A percentile compares a stretch with the other conserved stretches of the same genome.
phyloP scores from a whole-genome alignment of 2,329 filamentous ascomycete genomes.

The Fusarium compactum region DNA sequence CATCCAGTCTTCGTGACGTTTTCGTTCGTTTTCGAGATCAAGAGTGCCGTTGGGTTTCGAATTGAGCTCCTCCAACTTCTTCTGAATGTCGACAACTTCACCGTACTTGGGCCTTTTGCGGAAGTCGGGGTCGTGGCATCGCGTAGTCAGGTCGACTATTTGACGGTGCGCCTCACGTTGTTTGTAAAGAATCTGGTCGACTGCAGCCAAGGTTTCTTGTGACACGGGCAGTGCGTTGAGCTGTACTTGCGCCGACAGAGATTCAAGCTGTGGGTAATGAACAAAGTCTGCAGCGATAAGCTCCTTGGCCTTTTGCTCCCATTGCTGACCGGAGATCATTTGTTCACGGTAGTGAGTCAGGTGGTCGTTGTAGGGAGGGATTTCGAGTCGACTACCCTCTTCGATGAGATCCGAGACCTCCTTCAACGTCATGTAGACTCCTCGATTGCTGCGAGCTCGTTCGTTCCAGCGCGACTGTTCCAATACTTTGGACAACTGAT shows the following conservation, averaged over 20 bases:
- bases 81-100: slow-evolving; percentile 91
- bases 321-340: slow-evolving; percentile 80
- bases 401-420: slow-evolving; percentile 85
- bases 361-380: slow-evolving; percentile 84
- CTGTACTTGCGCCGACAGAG: slow-evolving; percentile 84
- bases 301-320: slow-evolving; percentile 94
- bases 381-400: slow-evolving; percentile 80
- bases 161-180: slow-evolving; percentile 93
- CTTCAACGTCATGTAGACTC: slow-evolving; percentile 75
- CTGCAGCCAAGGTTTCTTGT: slow-evolving; percentile 79
- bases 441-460: slow-evolving; percentile 74
- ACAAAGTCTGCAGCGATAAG: slow-evolving; percentile 91
- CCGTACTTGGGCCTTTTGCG: slow-evolving; percentile 85
- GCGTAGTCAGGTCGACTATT: slow-evolving; percentile 84
- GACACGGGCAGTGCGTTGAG: slow-evolving; percentile 81
- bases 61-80: slow-evolving; percentile 87
- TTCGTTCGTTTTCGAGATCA: slow-evolving; percentile 93
- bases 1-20: slow-evolving; percentile 99
- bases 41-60: slow-evolving; percentile 92
- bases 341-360: slow-evolving; percentile 82
- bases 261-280: slow-evolving; percentile 94
- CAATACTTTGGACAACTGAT: slow-evolving; percentile 81
- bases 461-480: slow-evolving; percentile 92
- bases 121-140: slow-evolving; percentile 80
- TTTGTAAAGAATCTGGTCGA: slow-evolving; percentile 94